These are phyloP conservation scores for Colletotrichum paranaense DNA, from an alignment of 2,329 filamentous ascomycete genomes.

Conservation along the genomic window DNA sequence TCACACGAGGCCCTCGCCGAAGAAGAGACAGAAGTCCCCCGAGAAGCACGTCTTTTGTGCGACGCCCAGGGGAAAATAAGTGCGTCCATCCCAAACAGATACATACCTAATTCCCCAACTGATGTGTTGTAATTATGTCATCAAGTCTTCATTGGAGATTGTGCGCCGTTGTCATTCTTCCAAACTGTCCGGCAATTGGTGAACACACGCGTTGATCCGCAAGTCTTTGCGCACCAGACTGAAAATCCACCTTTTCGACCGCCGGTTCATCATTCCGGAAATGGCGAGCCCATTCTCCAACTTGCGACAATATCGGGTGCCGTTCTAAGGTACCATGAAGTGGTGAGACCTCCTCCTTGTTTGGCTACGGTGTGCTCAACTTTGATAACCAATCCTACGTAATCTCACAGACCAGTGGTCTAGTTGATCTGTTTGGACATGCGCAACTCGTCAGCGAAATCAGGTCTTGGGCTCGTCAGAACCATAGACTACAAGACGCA, in stretches of 20 bases:
- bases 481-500: constrained; percentile 48
- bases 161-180: constrained; percentile 66
- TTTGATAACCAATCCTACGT: constrained; percentile 14
- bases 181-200: constrained; percentile 65
- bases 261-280: constrained; percentile 22
- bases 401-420: constrained; percentile 49
- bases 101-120: not conserved
- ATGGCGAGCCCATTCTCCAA: constrained; percentile 40
- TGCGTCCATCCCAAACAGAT: not conserved
- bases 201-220: constrained; percentile 57
- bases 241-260: constrained; percentile 55
- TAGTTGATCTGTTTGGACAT: constrained; percentile 62
- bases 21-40: constrained; percentile 66
- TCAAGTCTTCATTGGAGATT: constrained; percentile 64
- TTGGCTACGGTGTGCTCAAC: not conserved
- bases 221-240: constrained; percentile 63
- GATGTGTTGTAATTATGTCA: not conserved
- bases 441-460: constrained; percentile 52
- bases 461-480: constrained; percentile 52
- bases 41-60: constrained; percentile 62
- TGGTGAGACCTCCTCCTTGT: constrained; percentile 38
- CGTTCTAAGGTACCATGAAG: constrained; percentile 36
- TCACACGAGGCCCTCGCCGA: constrained; percentile 46
- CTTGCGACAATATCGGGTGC: constrained; percentile 31
- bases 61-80: constrained; percentile 64